Conservation (phyloP, 371 early-diverging fungal species). For the Umbelopsis sp. region DNA sequence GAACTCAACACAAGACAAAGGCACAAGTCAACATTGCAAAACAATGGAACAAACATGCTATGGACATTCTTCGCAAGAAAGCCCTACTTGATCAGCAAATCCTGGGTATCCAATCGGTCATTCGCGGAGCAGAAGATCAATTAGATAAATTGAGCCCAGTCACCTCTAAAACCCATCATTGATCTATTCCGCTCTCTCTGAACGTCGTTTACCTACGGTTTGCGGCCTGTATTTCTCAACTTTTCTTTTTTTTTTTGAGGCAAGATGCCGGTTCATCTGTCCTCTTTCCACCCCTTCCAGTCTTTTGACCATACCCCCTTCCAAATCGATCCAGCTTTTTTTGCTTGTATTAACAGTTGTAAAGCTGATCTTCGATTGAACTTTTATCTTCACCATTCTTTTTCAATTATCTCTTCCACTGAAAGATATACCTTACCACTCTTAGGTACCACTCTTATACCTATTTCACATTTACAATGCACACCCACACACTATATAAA, state of each 20-base stretch:
- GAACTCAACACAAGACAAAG: background rate
- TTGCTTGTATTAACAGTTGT: no score
- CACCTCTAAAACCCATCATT: background rate
- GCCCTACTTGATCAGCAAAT: slow-evolving; percentile 1
- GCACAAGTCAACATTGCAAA: background rate
- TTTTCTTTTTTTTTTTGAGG: background rate
- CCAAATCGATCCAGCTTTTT: no score
- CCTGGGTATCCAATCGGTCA: slow-evolving; percentile 2
- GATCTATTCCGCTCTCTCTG: background rate
- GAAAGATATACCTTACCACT: no score
- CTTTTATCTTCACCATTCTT: no score
- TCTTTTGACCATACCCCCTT: background rate
- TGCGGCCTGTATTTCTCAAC: background rate
- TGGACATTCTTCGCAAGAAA: background rate
- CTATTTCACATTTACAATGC: no score
- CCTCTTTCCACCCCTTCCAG: background rate
- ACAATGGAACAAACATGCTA: background rate
- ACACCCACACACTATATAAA: no score
- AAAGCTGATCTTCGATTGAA: no score
- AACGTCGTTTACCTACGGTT: no score
- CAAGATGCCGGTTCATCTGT: slow-evolving; percentile 2
- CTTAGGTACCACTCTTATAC: no score
- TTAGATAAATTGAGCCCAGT: background rate
- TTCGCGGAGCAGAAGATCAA: slow-evolving; percentile 6
- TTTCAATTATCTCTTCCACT: no score